Percentiles rank a stretch among this genome's conserved stretches.
Conservation (phyloP, 768 basidiomycete species). For the Fistulinella prunicolor region DNA sequence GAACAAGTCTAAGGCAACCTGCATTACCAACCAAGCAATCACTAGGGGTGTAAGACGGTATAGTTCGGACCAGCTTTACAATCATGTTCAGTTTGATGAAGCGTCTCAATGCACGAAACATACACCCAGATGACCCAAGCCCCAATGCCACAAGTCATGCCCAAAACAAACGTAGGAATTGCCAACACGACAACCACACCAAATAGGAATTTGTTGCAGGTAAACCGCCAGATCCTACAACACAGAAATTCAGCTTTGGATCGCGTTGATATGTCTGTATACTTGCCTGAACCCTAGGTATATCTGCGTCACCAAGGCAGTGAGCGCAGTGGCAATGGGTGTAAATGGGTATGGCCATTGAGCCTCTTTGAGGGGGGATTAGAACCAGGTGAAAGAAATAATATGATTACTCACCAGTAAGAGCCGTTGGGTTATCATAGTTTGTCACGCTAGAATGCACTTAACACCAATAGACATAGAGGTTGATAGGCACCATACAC, state of each 20-base stretch:
- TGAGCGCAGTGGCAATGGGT: conserved; percentile 42
- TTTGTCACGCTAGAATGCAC: conserved; percentile 9
- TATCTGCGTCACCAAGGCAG: conserved; percentile 48
- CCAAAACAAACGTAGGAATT: conserved; percentile 41
- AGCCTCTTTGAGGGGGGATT: conserved; percentile 28
- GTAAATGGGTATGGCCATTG: conserved; percentile 54
- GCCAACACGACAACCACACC: conserved; percentile 38
- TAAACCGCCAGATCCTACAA: conserved; percentile 17
- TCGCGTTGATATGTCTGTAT: background rate
- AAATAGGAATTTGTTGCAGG: conserved; percentile 21
- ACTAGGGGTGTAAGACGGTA: conserved; percentile 40
- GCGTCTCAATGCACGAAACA: conserved; percentile 6
- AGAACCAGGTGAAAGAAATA: background rate
- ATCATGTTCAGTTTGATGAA: background rate
- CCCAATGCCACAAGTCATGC: conserved; percentile 40
- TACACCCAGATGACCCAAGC: conserved; percentile 43
- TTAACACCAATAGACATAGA: background rate
- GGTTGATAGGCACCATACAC: conserved; percentile 3
- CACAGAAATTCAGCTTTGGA: background rate
- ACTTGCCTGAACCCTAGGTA: conserved; percentile 46
- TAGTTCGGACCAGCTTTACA: conserved; percentile 40
- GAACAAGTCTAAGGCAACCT: conserved; percentile 42
- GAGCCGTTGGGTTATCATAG: conserved; percentile 15
- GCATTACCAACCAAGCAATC: conserved; percentile 46
- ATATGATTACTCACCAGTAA: background rate